These are phyloP conservation scores for Teratosphaeria gauchensis DNA, from an alignment of 2,329 filamentous ascomycete genomes.

Conservation along the genomic window DNA sequence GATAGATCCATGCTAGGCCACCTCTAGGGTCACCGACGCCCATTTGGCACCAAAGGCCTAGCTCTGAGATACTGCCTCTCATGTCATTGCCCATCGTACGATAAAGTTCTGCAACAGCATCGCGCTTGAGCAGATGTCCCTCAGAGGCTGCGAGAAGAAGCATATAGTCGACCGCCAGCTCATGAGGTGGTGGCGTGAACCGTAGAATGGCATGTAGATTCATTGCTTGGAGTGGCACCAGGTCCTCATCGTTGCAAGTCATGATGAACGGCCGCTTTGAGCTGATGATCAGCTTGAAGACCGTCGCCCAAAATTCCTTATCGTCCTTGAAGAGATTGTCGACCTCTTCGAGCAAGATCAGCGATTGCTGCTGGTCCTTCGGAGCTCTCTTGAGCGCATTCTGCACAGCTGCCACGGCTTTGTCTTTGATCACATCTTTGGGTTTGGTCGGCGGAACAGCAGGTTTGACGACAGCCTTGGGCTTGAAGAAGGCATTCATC, in stretches of 20 bases:
- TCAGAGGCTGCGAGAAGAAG: conserved; percentile 77
- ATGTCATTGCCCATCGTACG: conserved; percentile 61
- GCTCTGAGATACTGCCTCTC: conserved; percentile 68
- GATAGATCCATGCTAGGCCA: conserved; percentile 82
- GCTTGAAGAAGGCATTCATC: conserved; percentile 72
- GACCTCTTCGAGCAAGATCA: conserved; percentile 89
- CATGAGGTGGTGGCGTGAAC: conserved; percentile 55
- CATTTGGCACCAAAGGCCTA: conserved; percentile 97
- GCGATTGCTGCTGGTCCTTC: conserved; percentile 70
- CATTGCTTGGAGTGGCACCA: conserved; percentile 66
- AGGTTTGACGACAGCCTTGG: conserved; percentile 29
- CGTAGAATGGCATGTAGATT: conserved; percentile 78
- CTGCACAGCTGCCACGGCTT: conserved; percentile 16
- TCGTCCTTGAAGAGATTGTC: conserved; percentile 94
- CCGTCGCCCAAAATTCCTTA: conserved; percentile 83
- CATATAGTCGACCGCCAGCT: conserved; percentile 69
- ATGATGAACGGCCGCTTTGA: conserved; percentile 90
- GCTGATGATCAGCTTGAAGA: conserved; percentile 65
- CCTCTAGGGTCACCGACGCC: conserved; percentile 80
- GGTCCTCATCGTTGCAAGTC: conserved; percentile 85
- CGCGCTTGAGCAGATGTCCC: conserved; percentile 65
- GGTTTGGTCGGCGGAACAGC: conserved; percentile 16
- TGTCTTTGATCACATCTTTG: conserved; percentile 7
- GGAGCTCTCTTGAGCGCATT: conserved; percentile 25
- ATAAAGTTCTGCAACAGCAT: conserved; percentile 62